Percentiles rank a stretch among this genome's conserved stretches.
phyloP scores from a whole-genome alignment of 805 yeast species.

The Clavispora santaluciae region DNA sequence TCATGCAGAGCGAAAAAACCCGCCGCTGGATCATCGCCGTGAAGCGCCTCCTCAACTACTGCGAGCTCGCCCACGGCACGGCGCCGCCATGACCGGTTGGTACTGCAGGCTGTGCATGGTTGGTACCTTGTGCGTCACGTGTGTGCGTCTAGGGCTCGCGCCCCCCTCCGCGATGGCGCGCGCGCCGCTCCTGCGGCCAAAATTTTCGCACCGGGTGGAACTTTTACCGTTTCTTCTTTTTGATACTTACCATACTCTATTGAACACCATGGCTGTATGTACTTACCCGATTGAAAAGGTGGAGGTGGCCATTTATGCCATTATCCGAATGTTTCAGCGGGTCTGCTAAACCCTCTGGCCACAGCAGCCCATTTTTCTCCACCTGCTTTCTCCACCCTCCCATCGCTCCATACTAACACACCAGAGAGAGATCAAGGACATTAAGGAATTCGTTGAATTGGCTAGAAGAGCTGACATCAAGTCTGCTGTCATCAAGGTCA shows the following conservation, averaged over 20 bases:
- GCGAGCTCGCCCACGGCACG: constrained; percentile 4
- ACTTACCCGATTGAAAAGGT: constrained; percentile 2
- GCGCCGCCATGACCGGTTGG: background rate
- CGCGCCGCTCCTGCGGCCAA: constrained; percentile 4
- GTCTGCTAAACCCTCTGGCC: too few relatives aligned
- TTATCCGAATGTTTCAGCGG: too few relatives aligned
- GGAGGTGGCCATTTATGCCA: too few relatives aligned
- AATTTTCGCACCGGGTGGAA: constrained; percentile 2
- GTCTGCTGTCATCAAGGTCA: constrained; percentile 91
- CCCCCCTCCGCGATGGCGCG: constrained; percentile 8
- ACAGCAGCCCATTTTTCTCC: too few relatives aligned
- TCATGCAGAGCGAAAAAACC: constrained; percentile 73
- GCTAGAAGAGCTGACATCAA: constrained; percentile 94
- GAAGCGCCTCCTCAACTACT: constrained; percentile 57
- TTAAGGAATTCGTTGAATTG: constrained; percentile 95
- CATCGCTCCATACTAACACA: constrained; percentile 11
- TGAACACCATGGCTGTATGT: constrained; percentile 21
- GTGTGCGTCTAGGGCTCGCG: constrained; percentile 9
- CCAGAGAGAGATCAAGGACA: constrained; percentile 82
- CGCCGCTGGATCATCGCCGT: constrained; percentile 72
- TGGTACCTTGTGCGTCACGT: constrained; percentile 1
- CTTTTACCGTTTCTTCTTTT: background rate
- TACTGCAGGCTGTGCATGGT: background rate
- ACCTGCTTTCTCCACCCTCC: background rate
- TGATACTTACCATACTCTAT: constrained; percentile 5